Evolutionary conservation across 148 eudicot species (phyloP).

Genomic region (Simmondsia chinensis): DNA sequence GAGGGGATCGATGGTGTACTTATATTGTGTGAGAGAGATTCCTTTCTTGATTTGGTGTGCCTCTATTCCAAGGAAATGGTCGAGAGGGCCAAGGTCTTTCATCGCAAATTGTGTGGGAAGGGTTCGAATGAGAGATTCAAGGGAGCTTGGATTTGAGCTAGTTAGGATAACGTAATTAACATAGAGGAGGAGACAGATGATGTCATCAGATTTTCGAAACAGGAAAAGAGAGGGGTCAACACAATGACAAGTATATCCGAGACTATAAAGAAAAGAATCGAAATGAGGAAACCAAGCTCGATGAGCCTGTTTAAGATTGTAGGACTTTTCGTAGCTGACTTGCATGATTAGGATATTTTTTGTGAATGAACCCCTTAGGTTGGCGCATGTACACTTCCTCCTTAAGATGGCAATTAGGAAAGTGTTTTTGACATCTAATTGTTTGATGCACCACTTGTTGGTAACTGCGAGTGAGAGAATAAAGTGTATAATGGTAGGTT

Average conservation of each 20-base stretch:
- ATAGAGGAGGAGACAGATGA: not conserved
- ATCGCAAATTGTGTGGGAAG: not conserved
- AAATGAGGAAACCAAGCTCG: conserved; percentile 2
- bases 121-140: not conserved
- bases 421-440: not conserved
- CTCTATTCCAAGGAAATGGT: not conserved
- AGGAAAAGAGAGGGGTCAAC: not conserved
- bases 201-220: too few relatives aligned
- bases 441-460: not conserved
- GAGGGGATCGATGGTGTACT: too few relatives aligned
- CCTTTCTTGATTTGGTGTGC: not conserved
- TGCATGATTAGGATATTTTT: not conserved
- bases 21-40: too few relatives aligned
- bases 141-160: not conserved
- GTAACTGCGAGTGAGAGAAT: not conserved
- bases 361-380: conserved; percentile 2
- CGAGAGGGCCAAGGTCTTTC: not conserved
- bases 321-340: not conserved
- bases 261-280: not conserved
- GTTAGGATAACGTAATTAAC: not conserved
- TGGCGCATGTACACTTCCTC: not conserved
- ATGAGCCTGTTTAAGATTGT: conserved; percentile 1
- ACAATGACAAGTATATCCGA: not conserved
- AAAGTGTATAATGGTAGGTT: not conserved
- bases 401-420: not conserved